Evolutionary conservation across 768 basidiomycete species (phyloP).

Genomic region (Hericium erinaceus): DNA sequence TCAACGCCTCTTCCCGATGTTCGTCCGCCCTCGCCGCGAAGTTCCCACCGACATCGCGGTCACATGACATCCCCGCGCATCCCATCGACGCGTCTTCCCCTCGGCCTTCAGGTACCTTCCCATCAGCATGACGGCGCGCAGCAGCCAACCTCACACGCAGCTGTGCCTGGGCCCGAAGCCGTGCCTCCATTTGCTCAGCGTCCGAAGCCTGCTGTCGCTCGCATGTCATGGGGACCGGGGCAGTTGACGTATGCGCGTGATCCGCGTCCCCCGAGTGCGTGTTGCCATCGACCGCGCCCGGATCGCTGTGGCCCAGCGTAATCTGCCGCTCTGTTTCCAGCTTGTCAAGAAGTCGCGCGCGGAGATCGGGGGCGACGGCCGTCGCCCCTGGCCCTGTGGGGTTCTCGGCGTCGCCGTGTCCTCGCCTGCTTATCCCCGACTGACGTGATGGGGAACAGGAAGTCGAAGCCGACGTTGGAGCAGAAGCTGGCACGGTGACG

Average conservation of each 20-base stretch:
- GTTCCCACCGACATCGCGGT: too few relatives aligned
- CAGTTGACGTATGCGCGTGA: background rate
- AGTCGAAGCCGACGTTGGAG: background rate
- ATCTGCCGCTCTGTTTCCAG: slow-evolving; percentile 35
- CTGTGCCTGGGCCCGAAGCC: slow-evolving; percentile 38
- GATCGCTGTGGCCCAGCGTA: slow-evolving; percentile 15
- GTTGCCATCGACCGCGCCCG: background rate
- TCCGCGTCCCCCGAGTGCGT: background rate
- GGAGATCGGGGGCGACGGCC: slow-evolving; percentile 15
- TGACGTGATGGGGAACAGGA: background rate
- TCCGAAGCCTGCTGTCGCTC: slow-evolving; percentile 2
- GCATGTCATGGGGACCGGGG: slow-evolving; percentile 6
- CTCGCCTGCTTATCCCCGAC: too few relatives aligned
- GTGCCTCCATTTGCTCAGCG: slow-evolving; percentile 28
- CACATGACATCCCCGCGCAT: background rate
- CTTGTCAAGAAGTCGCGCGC: slow-evolving; percentile 31
- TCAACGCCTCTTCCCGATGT: slow-evolving; percentile 5
- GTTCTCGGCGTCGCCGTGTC: background rate
- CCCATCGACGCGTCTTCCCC: background rate
- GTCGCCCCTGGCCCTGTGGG: background rate
- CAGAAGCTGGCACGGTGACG: background rate
- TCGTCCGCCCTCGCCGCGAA: too few relatives aligned
- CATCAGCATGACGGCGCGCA: slow-evolving; percentile 25
- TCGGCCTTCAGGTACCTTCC: background rate
- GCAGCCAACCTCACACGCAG: slow-evolving; percentile 39